A percentile compares a stretch with the other conserved stretches of the same genome.
phyloP scores from a whole-genome alignment of 805 yeast species.

The Grigorovia yakushimaensis region DNA sequence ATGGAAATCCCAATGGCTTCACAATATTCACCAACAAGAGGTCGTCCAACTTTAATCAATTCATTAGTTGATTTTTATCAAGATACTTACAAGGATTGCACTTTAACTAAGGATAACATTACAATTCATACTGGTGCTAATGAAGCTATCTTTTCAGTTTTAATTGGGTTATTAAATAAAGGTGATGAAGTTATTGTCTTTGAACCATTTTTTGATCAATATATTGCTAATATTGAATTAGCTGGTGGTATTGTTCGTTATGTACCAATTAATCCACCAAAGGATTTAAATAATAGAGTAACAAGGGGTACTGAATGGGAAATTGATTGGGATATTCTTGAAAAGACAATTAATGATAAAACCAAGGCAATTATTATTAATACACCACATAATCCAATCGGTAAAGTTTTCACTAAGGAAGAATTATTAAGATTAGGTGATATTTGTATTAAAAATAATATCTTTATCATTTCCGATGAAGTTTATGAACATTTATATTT shows the following conservation, averaged over 20 bases:
- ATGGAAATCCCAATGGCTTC: slow-evolving; percentile 64
- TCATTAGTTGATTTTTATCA: slow-evolving; percentile 66
- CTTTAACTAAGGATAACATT: slow-evolving; percentile 35
- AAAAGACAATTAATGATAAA: slow-evolving; percentile 55
- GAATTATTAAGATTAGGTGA: slow-evolving; percentile 72
- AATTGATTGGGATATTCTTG: slow-evolving; percentile 69
- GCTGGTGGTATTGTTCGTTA: slow-evolving; percentile 88
- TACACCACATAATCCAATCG: slow-evolving; percentile 95
- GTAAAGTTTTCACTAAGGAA: slow-evolving; percentile 70
- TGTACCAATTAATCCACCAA: slow-evolving; percentile 79
- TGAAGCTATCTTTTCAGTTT: slow-evolving; percentile 81
- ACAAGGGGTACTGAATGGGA: slow-evolving; percentile 83
- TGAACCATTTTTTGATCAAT: slow-evolving; percentile 96
- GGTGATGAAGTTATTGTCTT: slow-evolving; percentile 96
- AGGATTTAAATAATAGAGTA: slow-evolving; percentile 48
- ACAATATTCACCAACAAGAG: slow-evolving; percentile 89
- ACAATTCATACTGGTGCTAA: slow-evolving; percentile 94
- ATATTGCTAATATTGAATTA: slow-evolving; percentile 85
- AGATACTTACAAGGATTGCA: slow-evolving; percentile 42
- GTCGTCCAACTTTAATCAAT: slow-evolving; percentile 65
- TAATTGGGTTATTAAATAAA: slow-evolving; percentile 72
- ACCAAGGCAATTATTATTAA: slow-evolving; percentile 84
- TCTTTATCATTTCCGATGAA: slow-evolving; percentile 81
- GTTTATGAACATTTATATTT: slow-evolving; percentile 89
- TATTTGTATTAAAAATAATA: slow-evolving; percentile 74